phyloP scores from a whole-genome alignment of 306 rosid genomes.

The Vigna nakashimae region DNA sequence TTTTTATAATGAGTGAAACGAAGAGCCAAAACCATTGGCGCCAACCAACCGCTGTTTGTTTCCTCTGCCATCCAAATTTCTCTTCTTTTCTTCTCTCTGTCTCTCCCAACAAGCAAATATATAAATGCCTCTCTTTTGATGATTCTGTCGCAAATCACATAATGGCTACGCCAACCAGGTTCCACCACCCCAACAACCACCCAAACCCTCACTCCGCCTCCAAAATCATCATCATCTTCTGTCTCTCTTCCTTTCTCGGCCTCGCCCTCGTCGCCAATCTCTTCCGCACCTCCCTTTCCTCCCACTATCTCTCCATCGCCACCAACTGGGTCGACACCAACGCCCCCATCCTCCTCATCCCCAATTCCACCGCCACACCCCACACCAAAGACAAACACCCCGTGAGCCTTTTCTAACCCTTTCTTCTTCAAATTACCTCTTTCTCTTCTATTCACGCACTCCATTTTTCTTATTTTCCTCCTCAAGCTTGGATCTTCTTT shows the following conservation, averaged over 20 bases:
- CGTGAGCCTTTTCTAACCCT: background rate
- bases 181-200: background rate
- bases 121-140: background rate
- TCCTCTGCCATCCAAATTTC: background rate
- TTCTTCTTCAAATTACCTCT: background rate
- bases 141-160: too few relatives aligned
- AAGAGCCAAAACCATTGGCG: background rate
- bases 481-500: too few relatives aligned
- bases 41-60: background rate
- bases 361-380: conserved; percentile 33
- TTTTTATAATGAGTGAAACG: background rate
- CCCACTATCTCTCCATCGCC: conserved; percentile 46
- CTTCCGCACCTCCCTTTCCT: conserved; percentile 65
- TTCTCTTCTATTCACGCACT: background rate
- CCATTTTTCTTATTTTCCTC: too few relatives aligned
- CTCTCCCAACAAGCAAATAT: background rate
- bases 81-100: background rate
- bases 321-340: conserved; percentile 56
- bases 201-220: conserved; percentile 12
- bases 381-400: background rate
- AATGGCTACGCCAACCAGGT: conserved; percentile 47
- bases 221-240: conserved; percentile 49
- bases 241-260: conserved; percentile 52
- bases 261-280: conserved; percentile 56
- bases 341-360: conserved; percentile 39